Evolutionary conservation across 1,284 basidiomycete genomes (phyloP), one percentile per base, ranked within the genome.

Genomic region (Cutaneotrichosporon sp.): DNA sequence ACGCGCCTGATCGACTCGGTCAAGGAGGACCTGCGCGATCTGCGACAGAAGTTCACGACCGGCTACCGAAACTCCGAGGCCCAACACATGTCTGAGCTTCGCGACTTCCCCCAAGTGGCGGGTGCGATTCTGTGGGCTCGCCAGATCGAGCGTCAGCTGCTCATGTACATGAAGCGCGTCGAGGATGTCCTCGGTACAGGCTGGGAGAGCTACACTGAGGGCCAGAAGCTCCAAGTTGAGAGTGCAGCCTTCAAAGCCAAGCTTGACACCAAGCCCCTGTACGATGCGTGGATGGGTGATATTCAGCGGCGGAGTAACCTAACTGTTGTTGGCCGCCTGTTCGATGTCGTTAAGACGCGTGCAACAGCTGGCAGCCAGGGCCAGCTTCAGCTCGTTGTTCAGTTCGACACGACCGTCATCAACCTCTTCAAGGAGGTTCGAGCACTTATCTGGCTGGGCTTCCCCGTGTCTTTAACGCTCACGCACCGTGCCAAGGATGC

Each of bases 181-280:
- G 93, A 97, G 70, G 94, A 97, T 70, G 96, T 98, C 3, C 85
- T 99, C 11, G 96, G 94, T 9, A 92, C 91, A 73, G 93, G 91
- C 7, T 98, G 94, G 94, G 93, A 97, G 71, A 84, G 92, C 57
- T 98, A 98, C 64, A 91, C 94, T n/a, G 94, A 99, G 65, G 96
- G 96, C 6, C 91, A 97, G 74, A 92, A 93, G 67, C 85, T 99
- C 0, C 90, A 96, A 66, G 86, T 85, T 35, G 94, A 98, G 74
- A 87, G 84, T 50, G 79, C 84, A 5, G 88, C 90, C 1, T 99
- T 99, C 82, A 84, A 90, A 42, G 89, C 88, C 75, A 98, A 97
- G 76, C 85, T 97, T 46, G 92, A 97, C 68, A 94, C 93, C 1
- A 81, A 85, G 27, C 88, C 91, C 2, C 86, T 98, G 19, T 97